Percentiles rank a stretch among this genome's conserved stretches.
Conservation (phyloP, 2,329 filamentous ascomycete genomes). For the Phyllosticta paracitricarpa region DNA sequence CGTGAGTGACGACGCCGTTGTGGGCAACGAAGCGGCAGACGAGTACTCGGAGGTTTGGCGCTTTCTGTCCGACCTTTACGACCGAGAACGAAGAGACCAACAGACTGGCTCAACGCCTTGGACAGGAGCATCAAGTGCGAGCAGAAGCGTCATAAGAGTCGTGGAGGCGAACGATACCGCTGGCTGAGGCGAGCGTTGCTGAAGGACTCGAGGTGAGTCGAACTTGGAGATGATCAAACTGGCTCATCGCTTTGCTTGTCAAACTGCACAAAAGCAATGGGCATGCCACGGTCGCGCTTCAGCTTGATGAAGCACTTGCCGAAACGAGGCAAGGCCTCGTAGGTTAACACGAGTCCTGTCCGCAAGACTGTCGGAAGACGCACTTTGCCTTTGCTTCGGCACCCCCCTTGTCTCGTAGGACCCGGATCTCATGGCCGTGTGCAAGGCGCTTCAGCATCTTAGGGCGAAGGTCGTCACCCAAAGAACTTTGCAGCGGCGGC, state of each 20-base stretch:
- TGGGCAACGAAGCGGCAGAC: no score
- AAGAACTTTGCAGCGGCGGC: conserved; percentile 35
- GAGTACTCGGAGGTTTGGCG: conserved; percentile 3
- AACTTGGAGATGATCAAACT: no score
- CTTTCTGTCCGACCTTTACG: conserved; percentile 4
- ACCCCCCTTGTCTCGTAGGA: conserved; percentile 87
- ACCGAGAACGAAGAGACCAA: background rate
- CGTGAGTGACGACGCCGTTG: no score
- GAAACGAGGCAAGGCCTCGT: background rate
- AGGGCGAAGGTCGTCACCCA: conserved; percentile 64
- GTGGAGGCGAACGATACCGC: no score
- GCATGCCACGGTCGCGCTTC: conserved; percentile 3
- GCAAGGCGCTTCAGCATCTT: conserved; percentile 96
- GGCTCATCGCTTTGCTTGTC: background rate
- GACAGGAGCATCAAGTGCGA: no score
- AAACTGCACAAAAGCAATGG: conserved; percentile 6
- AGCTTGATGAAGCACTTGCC: conserved; percentile 7
- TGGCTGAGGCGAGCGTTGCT: no score
- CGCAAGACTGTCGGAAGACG: conserved; percentile 63
- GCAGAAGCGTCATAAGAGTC: no score
- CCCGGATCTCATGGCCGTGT: conserved; percentile 80
- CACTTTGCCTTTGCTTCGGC: conserved; percentile 97
- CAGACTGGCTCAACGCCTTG: background rate
- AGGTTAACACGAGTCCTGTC: no score
- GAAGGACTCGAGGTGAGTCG: no score